Base-by-base conservation (phyloP, 2,329 filamentous ascomycete species). In the Saccharata proteae region DNA sequence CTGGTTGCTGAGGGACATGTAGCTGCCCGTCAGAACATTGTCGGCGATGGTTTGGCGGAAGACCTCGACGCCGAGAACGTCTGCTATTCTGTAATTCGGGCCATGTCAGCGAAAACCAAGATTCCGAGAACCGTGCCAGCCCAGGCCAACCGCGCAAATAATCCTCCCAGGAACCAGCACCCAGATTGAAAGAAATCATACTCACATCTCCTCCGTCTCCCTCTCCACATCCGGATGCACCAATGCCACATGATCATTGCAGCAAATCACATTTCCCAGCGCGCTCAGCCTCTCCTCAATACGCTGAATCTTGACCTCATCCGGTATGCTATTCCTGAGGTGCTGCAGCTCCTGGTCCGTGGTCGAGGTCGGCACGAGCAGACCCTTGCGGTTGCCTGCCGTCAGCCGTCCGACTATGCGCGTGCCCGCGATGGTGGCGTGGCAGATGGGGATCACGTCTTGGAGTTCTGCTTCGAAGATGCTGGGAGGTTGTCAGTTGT, bases 331-430 rank as follows among this genome's bases (percentile, higher is more conserved):
- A 61, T 98, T 96, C 49, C 90, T 80, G 48, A 98, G 70, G 61
- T 98, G 90, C 63, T 94, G 86, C 42, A 98, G 72, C 67, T 98
- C 90, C 67, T 98, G 90, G 63, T 98, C 90, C 46, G 86, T 93
- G 40, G 90, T 96, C 37, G 79, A 84, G 34, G 88, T 96, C 38
- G 90, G 90, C 35, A 98, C 88, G 40, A 98, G 77, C 40, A 98
- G 81, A 48, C 90, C 90, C 59, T 93, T 92, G 56, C 84, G 82
- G 73, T 98, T 98, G 49, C 84, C 90, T 55, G 88, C 81, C 46
- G 90, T 96, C 64, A 98, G 72, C 46, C 90, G 79, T 38, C 90
- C 90, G 52, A 98, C 80, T 58, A 98, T 98, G 51, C 90, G 75
- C 22, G 88, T 96, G 46, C 90, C 90, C 40, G 86, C 86, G 57